Percentiles rank a stretch among this genome's conserved stretches.
These are phyloP conservation scores for Pyrenophora teres DNA, from an alignment of 2,329 filamentous ascomycete genomes.

Conservation along the genomic window DNA sequence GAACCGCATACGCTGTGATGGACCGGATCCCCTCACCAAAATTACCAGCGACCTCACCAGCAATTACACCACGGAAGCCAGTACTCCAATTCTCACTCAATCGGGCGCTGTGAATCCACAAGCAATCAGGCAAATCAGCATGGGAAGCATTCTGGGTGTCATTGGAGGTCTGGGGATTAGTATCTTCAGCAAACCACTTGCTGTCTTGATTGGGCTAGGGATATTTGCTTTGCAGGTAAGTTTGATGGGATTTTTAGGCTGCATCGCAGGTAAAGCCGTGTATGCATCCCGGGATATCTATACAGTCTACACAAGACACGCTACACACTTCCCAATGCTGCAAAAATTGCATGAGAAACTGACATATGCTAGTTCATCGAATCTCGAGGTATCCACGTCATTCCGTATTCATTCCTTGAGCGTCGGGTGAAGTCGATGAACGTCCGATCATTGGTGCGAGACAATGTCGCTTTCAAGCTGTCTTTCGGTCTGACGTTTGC, in stretches of 20 bases:
- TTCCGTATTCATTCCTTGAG: constrained; percentile 56
- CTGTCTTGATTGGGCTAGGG: constrained; percentile 67
- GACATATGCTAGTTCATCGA: constrained; percentile 52
- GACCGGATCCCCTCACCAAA: constrained; percentile 40
- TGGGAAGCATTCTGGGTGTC: constrained; percentile 53
- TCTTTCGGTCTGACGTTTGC: constrained; percentile 76
- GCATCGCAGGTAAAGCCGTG: background rate
- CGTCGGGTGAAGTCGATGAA: constrained; percentile 57
- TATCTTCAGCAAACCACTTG: constrained; percentile 72
- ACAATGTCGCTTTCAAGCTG: constrained; percentile 67
- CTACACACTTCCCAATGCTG: constrained; percentile 18
- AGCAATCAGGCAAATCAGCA: constrained; percentile 52
- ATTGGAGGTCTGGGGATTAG: constrained; percentile 66
- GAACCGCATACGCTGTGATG: constrained; percentile 46
- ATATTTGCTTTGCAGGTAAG: constrained; percentile 68
- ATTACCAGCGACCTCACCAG: constrained; percentile 45
- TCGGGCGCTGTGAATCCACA: constrained; percentile 49
- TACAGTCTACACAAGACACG: constrained; percentile 5
- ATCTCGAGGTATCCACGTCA: constrained; percentile 56
- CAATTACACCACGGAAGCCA: constrained; percentile 47
- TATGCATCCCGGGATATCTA: constrained; percentile 12
- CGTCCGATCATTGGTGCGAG: constrained; percentile 57
- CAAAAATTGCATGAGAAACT: constrained; percentile 12
- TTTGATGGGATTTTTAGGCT: constrained; percentile 6
- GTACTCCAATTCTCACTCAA: constrained; percentile 45